Evolutionary conservation across 768 basidiomycete genomes (phyloP), one percentile per base, ranked within the genome.

Genomic region (Podaxis mareebaensis): DNA sequence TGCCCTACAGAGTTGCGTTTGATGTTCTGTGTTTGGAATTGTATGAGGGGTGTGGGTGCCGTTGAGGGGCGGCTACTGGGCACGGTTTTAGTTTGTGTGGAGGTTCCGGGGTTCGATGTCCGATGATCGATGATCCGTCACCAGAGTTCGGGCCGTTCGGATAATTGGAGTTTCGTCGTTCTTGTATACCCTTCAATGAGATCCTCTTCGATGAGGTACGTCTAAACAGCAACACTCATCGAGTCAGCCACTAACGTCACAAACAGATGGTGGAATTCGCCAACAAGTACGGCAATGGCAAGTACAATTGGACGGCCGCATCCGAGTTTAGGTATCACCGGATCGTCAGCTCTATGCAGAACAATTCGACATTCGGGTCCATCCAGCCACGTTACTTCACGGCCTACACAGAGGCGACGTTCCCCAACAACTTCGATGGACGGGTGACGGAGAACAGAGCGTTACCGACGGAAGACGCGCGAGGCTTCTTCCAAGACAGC

Each of bases 151-250:
- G 24, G 24, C 24, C 24, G 24, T 26, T 26, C 24, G 24, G 24
- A 26, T 26, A 2, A 26, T 26, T 26, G 3, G 3, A 26, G 39
- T 10, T 28, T 8, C 10, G 6, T 3, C 12, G n/a, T 10, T 22
- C 15, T 26, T 28, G 13, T 26, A 3, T 26, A 26, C 24, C 24
- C 53, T 70, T 70, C 63, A 67, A 68, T 33, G 64, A 67, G 51
- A 67, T 62, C 1, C 64, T 67, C 2, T 68, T 70, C 58, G 60
- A 68, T 17, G n/a, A n/a, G n/a, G n/a, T n/a, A n/a, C n/a, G n/a
- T 53, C 13, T 11, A 17, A 30, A 40, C 17, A 2, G 4, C 17
- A 30, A 28, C 5, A 2, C 15, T 36, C n/a, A 42, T 24, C 36
- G 3, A 52, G 7, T 15, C 8, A 17, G 30, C 10, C 13, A 22